Base-by-base conservation (phyloP, 2,329 filamentous ascomycete genomes). In the Cadophora malorum region DNA sequence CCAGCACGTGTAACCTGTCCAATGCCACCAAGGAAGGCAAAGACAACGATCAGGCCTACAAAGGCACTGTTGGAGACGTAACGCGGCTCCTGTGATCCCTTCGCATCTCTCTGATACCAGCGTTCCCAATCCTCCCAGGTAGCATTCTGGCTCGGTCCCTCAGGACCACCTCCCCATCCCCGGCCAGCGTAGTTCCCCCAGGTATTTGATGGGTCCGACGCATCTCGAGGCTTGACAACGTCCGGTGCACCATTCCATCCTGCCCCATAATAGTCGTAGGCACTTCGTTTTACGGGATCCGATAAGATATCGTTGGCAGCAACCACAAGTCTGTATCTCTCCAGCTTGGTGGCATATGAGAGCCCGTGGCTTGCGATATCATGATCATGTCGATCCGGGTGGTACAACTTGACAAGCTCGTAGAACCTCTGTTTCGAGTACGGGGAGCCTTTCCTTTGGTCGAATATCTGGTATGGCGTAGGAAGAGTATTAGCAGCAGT, bases 71-170 rank as follows among this genome's bases (percentile, higher is more conserved):
- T 97, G 67, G 91, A 92, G 80, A 95, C 89, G 79, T 89, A 91
- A 63, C 89, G 74, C 0, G 86, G 85, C 70, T 84, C 80, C 73
- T 88, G 86, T 71, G 64, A 70, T 80, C 81, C 71, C 78, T 78
- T 75, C 79, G 74, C 81, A 60, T 83, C 79, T 76, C 83, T 79
- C 41, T 88, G 83, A 74, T 92, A 86, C 90, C 91, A 97, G 55
- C 85, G 85, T 81, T 97, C 93, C 94, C 94, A 97, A 78, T 99
- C 96, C 78, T 99, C 96, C 96, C 96, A 99, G 0, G 96, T 98
- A 0, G 93, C 96, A 78, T 98, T 98, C 73, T 82, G 79, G 75
- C 83, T 86, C 60, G 90, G 86, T 2, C 84, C 78, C 21, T 70
- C 64, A 7, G 74, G 73, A 10, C 72, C 72, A 21, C 68, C 70